These are phyloP conservation scores for Vinca minor DNA, from an alignment of 257 asterid species.

Conservation along the genomic window DNA sequence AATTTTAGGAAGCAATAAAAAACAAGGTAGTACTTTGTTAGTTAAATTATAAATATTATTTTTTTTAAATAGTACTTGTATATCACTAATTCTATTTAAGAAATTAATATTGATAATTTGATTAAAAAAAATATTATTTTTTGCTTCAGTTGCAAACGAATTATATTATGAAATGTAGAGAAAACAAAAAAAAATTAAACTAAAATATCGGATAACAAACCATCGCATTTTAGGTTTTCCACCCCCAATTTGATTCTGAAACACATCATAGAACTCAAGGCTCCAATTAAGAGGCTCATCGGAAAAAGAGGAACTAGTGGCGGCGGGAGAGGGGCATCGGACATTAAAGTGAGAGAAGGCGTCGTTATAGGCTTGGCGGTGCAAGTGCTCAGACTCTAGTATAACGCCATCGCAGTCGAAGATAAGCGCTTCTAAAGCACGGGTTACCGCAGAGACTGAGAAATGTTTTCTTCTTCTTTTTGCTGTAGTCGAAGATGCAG, in stretches of 20 bases:
- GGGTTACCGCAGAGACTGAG: conserved; percentile 37
- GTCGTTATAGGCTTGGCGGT: conserved; percentile 90
- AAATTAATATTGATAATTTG: no score
- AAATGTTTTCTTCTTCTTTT: conserved; percentile 23
- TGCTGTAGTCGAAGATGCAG: conserved; percentile 6
- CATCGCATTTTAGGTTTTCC: conserved; percentile 99
- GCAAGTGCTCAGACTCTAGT: conserved; percentile 88
- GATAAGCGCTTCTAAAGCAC: conserved; percentile 62
- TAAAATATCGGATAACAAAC: conserved; percentile 19
- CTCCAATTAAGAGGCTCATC: conserved; percentile 60
- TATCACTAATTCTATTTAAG: no score
- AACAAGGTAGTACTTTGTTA: no score
- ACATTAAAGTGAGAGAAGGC: conserved; percentile 78
- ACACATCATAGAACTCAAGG: conserved; percentile 64
- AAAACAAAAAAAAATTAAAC: neutral
- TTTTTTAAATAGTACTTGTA: no score
- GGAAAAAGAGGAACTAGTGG: conserved; percentile 17
- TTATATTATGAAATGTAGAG: no score
- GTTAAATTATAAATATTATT: no score
- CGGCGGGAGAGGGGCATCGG: conserved; percentile 44
- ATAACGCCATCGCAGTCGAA: conserved; percentile 95
- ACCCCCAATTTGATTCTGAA: conserved; percentile 82
- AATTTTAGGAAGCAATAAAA: no score
- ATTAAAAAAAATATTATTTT: no score
- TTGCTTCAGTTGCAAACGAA: no score